phyloP scores from a whole-genome alignment of 2,329 filamentous ascomycete genomes.

The Ophiosphaerella korrae region DNA sequence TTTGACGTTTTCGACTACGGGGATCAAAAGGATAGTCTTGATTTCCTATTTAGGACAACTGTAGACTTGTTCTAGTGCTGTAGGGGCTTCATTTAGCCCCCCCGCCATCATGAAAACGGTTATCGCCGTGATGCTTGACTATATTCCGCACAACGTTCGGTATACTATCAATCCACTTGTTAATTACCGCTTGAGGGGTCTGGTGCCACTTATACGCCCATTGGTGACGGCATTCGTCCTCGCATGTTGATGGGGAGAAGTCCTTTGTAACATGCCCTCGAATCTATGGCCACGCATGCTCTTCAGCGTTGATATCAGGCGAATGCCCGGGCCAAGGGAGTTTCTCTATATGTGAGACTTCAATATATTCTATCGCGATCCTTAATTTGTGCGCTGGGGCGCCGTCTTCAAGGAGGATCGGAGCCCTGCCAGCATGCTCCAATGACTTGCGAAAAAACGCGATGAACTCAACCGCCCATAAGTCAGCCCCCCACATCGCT shows the following conservation, averaged over 20 bases:
- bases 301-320: not conserved
- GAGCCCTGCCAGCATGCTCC: no score
- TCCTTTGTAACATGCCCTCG: no score
- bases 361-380: not conserved
- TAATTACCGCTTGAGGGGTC: not conserved
- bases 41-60: no score
- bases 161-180: not conserved
- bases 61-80: not conserved
- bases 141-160: not conserved
- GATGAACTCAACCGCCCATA: no score
- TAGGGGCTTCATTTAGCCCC: not conserved
- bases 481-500: no score
- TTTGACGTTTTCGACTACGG: no score
- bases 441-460: no score
- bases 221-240: not conserved
- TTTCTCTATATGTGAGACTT: not conserved
- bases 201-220: not conserved
- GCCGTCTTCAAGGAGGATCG: not conserved
- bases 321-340: conserved; percentile 3
- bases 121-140: not conserved
- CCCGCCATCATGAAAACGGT: not conserved
- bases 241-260: not conserved
- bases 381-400: not conserved
- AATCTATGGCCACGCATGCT: no score
- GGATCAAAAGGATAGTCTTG: no score